phyloP scores from a whole-genome alignment of 805 yeast species.

The Metschnikowia sp. region DNA sequence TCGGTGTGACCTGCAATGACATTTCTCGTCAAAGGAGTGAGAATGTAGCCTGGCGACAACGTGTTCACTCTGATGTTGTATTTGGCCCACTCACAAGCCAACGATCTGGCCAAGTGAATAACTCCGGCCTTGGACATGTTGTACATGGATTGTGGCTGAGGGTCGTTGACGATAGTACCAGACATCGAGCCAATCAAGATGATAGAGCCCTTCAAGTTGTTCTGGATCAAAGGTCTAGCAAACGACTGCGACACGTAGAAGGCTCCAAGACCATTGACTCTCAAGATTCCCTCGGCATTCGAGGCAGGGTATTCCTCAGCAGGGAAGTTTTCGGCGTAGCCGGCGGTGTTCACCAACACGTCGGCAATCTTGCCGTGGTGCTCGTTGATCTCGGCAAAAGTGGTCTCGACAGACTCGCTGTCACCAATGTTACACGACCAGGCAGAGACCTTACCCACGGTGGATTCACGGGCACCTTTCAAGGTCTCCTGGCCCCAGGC shows the following conservation, averaged over 20 bases:
- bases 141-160: constrained; percentile 77
- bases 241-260: constrained; percentile 70
- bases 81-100: constrained; percentile 82
- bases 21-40: constrained; percentile 73
- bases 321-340: constrained; percentile 76
- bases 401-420: constrained; percentile 52
- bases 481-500: constrained; percentile 46
- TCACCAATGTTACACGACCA: constrained; percentile 77
- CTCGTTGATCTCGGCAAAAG: constrained; percentile 50
- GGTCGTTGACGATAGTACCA: constrained; percentile 72
- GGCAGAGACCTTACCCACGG: constrained; percentile 47
- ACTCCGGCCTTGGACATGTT: constrained; percentile 88
- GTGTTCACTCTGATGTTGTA: constrained; percentile 75
- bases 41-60: constrained; percentile 75
- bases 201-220: constrained; percentile 55
- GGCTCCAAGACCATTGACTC: constrained; percentile 73
- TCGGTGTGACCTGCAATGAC: constrained; percentile 59
- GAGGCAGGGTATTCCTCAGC: constrained; percentile 73
- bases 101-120: constrained; percentile 69
- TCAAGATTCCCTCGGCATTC: constrained; percentile 64
- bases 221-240: constrained; percentile 62
- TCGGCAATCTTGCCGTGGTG: constrained; percentile 62
- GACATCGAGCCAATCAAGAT: constrained; percentile 78
- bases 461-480: constrained; percentile 30
- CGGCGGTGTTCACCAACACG: constrained; percentile 75